Conservation (phyloP, 2,329 filamentous ascomycete genomes). For the Fusarium phyllophilum region DNA sequence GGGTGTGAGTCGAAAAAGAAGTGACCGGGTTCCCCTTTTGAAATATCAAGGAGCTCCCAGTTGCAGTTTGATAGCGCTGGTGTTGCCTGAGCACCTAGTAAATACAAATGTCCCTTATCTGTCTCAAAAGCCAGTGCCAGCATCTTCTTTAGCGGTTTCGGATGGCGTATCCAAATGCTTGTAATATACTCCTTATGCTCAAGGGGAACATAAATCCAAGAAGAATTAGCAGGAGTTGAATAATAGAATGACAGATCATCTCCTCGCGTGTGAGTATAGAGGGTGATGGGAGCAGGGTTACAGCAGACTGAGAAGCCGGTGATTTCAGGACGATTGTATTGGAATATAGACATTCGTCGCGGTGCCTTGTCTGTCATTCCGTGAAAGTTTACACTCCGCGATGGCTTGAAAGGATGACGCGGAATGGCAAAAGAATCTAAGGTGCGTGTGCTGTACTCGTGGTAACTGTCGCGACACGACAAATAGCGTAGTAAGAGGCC, state of each 20-base stretch:
- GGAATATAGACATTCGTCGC: background rate
- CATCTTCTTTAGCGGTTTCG: background rate
- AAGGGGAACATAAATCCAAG: background rate
- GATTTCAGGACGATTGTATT: background rate
- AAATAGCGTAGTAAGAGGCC: background rate
- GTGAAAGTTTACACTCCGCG: background rate
- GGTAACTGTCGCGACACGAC: background rate
- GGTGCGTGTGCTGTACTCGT: background rate
- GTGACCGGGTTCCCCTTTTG: background rate
- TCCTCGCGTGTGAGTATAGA: background rate
- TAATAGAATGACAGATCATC: conserved; percentile 1
- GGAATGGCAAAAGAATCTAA: background rate
- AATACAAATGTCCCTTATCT: background rate
- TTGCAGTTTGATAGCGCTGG: background rate
- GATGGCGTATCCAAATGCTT: background rate
- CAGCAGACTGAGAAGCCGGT: conserved; percentile 1
- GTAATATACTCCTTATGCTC: background rate
- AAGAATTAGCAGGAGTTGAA: background rate
- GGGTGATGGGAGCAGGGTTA: background rate
- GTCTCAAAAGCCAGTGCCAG: background rate
- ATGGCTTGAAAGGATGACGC: background rate
- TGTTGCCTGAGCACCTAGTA: background rate
- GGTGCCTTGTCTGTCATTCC: background rate
- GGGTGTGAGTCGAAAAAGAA: background rate
- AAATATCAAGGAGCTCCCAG: background rate